These are phyloP conservation scores for Cryptococcus sp. DNA, from an alignment of 1,284 basidiomycete genomes.

Conservation along the genomic window DNA sequence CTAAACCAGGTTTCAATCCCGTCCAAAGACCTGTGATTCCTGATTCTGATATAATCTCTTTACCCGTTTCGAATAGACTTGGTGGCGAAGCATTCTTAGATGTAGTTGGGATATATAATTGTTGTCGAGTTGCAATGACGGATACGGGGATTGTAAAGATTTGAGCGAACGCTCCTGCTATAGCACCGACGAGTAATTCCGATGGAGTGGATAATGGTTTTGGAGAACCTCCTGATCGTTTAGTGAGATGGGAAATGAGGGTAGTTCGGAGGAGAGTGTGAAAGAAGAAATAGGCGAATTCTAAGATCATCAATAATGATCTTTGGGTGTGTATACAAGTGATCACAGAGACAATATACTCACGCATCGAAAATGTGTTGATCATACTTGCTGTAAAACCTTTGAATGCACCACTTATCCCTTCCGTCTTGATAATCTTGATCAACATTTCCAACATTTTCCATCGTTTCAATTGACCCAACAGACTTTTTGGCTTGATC, in stretches of 20 bases:
- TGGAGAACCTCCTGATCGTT: slow-evolving; percentile 39
- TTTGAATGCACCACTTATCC: slow-evolving; percentile 75
- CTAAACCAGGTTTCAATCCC: slow-evolving; percentile 85
- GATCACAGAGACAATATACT: slow-evolving; percentile 42
- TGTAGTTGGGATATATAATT: slow-evolving; percentile 58
- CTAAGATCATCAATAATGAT: slow-evolving; percentile 48
- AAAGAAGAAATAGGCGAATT: slow-evolving; percentile 99
- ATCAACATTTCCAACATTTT: slow-evolving; percentile 61
- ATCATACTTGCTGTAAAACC: slow-evolving; percentile 98
- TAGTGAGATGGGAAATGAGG: slow-evolving; percentile 26
- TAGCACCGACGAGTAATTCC: slow-evolving; percentile 82
- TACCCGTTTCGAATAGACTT: slow-evolving; percentile 60
- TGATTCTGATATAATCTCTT: slow-evolving; percentile 86
- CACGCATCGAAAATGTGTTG: slow-evolving; percentile 94
- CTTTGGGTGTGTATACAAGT: neutral
- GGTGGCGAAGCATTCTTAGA: slow-evolving; percentile 13
- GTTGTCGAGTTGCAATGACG: slow-evolving; percentile 96
- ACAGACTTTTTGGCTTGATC: neutral
- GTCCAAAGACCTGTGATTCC: slow-evolving; percentile 91
- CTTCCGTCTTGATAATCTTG: slow-evolving; percentile 71
- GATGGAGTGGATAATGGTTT: slow-evolving; percentile 59
- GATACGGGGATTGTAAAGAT: slow-evolving; percentile 98
- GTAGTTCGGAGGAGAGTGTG: slow-evolving; percentile 78
- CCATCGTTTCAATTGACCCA: slow-evolving; percentile 31
- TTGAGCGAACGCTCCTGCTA: slow-evolving; percentile 91